Evolutionary conservation across 2,329 filamentous ascomycete genomes (phyloP), one percentile per base, ranked within the genome.

Genomic region (Cladosporium austrohemisphaericum): DNA sequence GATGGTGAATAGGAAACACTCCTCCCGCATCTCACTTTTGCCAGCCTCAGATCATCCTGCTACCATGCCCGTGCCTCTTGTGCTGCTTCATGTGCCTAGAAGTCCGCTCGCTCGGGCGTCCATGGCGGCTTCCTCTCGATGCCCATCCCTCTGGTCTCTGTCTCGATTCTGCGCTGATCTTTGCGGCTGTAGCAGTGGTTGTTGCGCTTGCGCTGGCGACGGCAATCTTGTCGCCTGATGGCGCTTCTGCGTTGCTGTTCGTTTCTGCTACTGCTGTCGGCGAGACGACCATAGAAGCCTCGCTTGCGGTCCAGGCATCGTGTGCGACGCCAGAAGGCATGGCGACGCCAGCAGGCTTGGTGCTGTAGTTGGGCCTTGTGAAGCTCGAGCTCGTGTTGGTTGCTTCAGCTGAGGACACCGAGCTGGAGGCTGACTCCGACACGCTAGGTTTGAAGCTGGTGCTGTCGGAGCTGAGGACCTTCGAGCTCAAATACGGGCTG

Each of bases 41-140:
- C n/a, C n/a, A n/a, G n/a, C 25, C 18, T 29, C 25, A 28, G 20
- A n/a, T 29, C 11, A 41, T 36, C 33, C 45, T 45, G 36, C 43
- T 23, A n/a, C 45, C 41, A 22, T n/a, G n/a, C n/a, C 41, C 51
- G 44, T 59, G 58, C 25, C 57, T 57, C 59, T 56, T 60, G 41
- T 62, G 59, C 45, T 48, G 16, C 38, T 50, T 45, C 55, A 62
- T 47, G 52, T 62, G 58, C 32, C 52, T 57, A 38, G 54, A 53
- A 16, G 38, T 40, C 46, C 52, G 47, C 57, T 41, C 64, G 18
- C 19, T 26, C 8, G 26, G n/a, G 6, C 26, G 26, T 5, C 14
- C 9, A n/a, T 41, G 10, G 5, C 14, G 19, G 18, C 11, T 18
- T 22, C 35, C 32, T 33, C 46, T 31, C n/a, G 19, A 26, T 6